phyloP scores from a whole-genome alignment of 495 filamentous ascomycete species.

The Aspergillus heteromorphus region DNA sequence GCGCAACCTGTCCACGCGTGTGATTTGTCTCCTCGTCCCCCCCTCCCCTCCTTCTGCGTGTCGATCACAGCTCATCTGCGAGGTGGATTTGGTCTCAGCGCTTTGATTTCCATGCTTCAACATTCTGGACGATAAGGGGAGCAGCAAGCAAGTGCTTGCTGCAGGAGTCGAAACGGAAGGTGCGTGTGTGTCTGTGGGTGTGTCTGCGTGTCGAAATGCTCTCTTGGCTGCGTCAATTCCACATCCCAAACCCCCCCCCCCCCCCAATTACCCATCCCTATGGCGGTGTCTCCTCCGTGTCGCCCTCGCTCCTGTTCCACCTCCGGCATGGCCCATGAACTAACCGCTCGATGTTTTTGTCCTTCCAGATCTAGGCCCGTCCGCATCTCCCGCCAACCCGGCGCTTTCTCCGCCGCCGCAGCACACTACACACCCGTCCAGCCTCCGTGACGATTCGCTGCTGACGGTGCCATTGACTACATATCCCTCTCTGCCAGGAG shows the following conservation, averaged over 20 bases:
- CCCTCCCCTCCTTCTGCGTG: conserved; percentile 11
- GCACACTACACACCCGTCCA: conserved; percentile 26
- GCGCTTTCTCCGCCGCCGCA: conserved; percentile 34
- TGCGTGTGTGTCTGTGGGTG: too few relatives aligned
- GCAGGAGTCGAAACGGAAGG: conserved; percentile 50
- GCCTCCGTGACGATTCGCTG: conserved; percentile 28
- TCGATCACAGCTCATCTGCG: conserved; percentile 27
- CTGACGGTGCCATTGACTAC: conserved; percentile 28
- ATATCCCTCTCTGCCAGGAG: conserved; percentile 33
- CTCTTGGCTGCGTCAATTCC: conserved; percentile 8
- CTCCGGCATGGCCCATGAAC: background rate
- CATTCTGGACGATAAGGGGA: conserved; percentile 49
- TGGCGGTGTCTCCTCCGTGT: conserved; percentile 5
- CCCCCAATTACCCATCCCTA: too few relatives aligned
- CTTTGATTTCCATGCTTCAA: conserved; percentile 46
- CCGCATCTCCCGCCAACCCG: conserved; percentile 38
- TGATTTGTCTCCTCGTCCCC: conserved; percentile 4
- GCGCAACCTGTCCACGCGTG: conserved; percentile 1
- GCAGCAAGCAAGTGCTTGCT: conserved; percentile 54
- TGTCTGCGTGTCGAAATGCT: conserved; percentile 6
- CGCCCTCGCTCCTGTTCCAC: conserved; percentile 6
- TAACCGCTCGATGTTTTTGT: conserved; percentile 15
- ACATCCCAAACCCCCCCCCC: background rate
- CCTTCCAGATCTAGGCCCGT: conserved; percentile 36
- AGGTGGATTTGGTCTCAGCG: conserved; percentile 21